phyloP scores from a whole-genome alignment of 129 eudicot genomes.

The Flaveria bidentis region DNA sequence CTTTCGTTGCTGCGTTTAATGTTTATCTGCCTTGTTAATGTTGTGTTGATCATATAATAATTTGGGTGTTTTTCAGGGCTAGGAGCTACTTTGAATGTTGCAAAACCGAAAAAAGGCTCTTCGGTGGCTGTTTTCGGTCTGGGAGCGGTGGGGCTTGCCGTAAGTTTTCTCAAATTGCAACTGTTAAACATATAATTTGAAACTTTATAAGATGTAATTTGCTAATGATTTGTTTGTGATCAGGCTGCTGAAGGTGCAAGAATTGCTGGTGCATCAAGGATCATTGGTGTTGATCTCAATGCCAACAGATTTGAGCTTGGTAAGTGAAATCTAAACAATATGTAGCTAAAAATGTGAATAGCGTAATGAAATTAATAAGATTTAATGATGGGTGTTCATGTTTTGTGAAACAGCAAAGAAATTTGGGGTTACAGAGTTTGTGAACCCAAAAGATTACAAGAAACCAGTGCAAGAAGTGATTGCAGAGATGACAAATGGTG shows the following conservation, averaged over 20 bases:
- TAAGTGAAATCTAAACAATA: slow-evolving; percentile 17
- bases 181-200: background rate
- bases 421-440: slow-evolving; percentile 82
- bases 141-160: slow-evolving; percentile 94
- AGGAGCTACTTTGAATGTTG: slow-evolving; percentile 92
- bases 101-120: slow-evolving; percentile 73
- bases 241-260: slow-evolving; percentile 93
- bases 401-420: slow-evolving; percentile 62
- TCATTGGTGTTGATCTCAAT: slow-evolving; percentile 70
- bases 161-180: slow-evolving; percentile 30
- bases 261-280: slow-evolving; percentile 77
- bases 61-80: slow-evolving; percentile 42
- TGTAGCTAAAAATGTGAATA: background rate
- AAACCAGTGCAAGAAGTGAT: slow-evolving; percentile 92
- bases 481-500: slow-evolving; percentile 83
- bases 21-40: background rate
- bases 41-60: background rate
- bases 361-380: background rate
- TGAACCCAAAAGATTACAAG: slow-evolving; percentile 62
- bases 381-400: background rate
- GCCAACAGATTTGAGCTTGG: slow-evolving; percentile 59
- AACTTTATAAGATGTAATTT: too few species aligned
- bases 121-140: slow-evolving; percentile 84
- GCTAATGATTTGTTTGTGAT: slow-evolving; percentile 12
- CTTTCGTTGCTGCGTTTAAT: too few species aligned